Percentiles rank a stretch among this genome's conserved stretches.
phyloP scores from a whole-genome alignment of 495 filamentous ascomycete species.

The Hypoxylon lenormandii region DNA sequence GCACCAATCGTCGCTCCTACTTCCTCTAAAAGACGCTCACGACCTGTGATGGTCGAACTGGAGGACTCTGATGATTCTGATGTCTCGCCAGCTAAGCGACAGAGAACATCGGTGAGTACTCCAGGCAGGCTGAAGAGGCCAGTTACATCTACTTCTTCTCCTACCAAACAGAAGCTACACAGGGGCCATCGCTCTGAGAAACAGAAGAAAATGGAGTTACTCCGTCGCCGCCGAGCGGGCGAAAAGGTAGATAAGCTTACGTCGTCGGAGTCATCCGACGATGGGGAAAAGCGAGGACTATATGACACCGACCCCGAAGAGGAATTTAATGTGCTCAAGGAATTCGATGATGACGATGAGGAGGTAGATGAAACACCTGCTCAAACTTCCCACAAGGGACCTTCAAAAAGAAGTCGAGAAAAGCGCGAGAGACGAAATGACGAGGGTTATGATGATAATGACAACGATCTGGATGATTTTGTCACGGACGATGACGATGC shows the following conservation, averaged over 20 bases:
- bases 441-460: constrained; percentile 56
- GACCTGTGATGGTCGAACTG: constrained; percentile 17
- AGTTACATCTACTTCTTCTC: constrained; percentile 27
- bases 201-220: constrained; percentile 62
- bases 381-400: constrained; percentile 23
- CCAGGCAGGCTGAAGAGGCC: constrained; percentile 39
- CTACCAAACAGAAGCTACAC: constrained; percentile 30
- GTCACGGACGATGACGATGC: constrained; percentile 73
- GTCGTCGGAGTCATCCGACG: constrained; percentile 48
- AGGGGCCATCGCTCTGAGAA: constrained; percentile 45
- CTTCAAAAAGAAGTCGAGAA: constrained; percentile 28
- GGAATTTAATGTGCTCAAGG: constrained; percentile 49
- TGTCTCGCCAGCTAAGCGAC: constrained; percentile 41
- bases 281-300: constrained; percentile 52
- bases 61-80: constrained; percentile 43
- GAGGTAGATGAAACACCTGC: constrained; percentile 40
- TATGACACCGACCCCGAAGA: constrained; percentile 61
- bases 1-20: constrained; percentile 37
- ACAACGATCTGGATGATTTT: constrained; percentile 78
- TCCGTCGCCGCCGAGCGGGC: constrained; percentile 70
- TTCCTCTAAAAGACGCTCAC: constrained; percentile 17
- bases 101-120: constrained; percentile 31
- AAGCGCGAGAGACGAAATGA: constrained; percentile 43
- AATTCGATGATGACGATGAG: constrained; percentile 64
- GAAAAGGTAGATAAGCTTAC: constrained; percentile 60